Conservation (phyloP, 495 filamentous ascomycete genomes). For the Parachaetomium inaequale region DNA sequence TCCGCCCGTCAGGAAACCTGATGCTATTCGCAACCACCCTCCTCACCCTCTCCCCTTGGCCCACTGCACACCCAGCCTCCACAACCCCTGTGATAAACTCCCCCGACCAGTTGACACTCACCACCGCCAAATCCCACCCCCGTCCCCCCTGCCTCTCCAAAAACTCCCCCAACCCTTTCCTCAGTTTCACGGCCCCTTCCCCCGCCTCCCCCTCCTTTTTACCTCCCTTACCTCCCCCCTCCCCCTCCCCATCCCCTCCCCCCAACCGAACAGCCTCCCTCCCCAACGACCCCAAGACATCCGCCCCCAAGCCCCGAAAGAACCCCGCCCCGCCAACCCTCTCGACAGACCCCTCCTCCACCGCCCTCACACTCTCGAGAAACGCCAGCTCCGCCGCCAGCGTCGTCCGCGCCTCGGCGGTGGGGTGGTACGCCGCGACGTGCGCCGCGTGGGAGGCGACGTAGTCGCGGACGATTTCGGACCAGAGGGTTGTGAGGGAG, state of each 20-base stretch:
- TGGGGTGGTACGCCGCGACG: conserved; percentile 30
- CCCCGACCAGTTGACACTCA: conserved; percentile 47
- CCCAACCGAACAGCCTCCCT: conserved; percentile 17
- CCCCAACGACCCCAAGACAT: conserved; percentile 28
- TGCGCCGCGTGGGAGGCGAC: conserved; percentile 35
- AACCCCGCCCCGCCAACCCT: conserved; percentile 35
- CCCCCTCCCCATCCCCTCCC: conserved; percentile 31
- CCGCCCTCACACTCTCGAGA: conserved; percentile 33
- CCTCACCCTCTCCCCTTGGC: background rate
- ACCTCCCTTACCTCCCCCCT: conserved; percentile 24
- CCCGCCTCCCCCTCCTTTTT: conserved; percentile 11
- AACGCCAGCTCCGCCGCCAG: conserved; percentile 37
- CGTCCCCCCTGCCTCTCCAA: conserved; percentile 5
- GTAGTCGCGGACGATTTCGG: conserved; percentile 37
- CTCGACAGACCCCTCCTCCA: conserved; percentile 36
- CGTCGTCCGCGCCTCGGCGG: conserved; percentile 14
- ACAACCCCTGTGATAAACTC: conserved; percentile 39
- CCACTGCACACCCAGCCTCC: background rate
- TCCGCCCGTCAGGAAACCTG: conserved; percentile 26
- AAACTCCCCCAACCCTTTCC: conserved; percentile 38
- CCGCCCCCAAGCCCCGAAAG: conserved; percentile 29
- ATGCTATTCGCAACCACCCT: conserved; percentile 33
- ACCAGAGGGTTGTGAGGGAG: conserved; percentile 27
- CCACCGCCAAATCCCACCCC: conserved; percentile 33
- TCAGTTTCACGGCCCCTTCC: conserved; percentile 27